Base-by-base conservation (phyloP, 2,329 filamentous ascomycete species). In the Zarea fungicola region DNA sequence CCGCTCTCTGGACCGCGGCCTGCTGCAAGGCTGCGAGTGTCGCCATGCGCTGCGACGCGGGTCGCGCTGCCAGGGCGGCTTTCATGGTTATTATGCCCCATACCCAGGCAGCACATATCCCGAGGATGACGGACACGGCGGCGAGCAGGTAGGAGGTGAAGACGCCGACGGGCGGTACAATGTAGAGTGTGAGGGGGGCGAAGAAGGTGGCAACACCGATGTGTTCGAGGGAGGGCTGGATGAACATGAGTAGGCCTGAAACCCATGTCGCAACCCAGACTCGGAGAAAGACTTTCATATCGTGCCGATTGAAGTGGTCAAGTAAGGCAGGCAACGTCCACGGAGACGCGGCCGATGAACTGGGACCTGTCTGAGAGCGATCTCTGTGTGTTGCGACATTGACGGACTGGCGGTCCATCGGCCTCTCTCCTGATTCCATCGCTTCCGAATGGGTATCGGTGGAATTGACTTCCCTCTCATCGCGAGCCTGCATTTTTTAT, bases 61-160 rank as follows among this genome's bases (percentile, higher is more conserved):
- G 64, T 11, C 74, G 60, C 3, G 67, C 65, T 1, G 72, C 70
- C 6, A 67, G 51, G 2, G 73, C 74, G 2, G 71, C 72, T 52
- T 75, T 73, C 72, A 74, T 76, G 0, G 65, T 61, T 37, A 76
- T 59, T 3, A 74, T 59, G 4, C 73, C 74, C 74, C 74, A 77
- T 8, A 63, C 70, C 73, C 73, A 76, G 4, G 67, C 73, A 0
- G 74, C 53, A 23, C 64, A 69, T 56, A 76, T 72, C 14, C 73
- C 73, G 3, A 74, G 13, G 4, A 75, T 57, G 2, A 76, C 58
- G 1, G 74, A 69, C 1, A 71, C 26, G 0, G 66, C 58, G 9
- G 60, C 68, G 5, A 77, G 61, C 1, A 76, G 55, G 48, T 73
- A 74, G 28, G 76, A 58, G 22, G 72, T 70, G 2, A 76, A 56